Evolutionary conservation across 1,139 yeast species (phyloP).

Genomic region (Saccharomyces hybrid): DNA sequence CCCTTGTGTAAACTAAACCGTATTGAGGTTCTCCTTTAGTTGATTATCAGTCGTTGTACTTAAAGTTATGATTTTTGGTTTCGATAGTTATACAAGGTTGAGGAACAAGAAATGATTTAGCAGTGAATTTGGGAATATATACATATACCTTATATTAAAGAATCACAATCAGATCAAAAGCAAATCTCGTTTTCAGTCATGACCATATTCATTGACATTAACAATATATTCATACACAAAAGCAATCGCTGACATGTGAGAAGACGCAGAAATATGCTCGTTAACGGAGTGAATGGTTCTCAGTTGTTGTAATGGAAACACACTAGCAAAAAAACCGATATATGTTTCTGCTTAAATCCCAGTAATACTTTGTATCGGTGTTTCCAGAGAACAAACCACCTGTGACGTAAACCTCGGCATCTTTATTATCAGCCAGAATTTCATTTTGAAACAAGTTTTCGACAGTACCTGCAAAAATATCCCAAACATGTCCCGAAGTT

Average conservation of each 20-base stretch:
- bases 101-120: too few relatives aligned
- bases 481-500: slow-evolving; percentile 41
- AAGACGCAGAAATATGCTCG: slow-evolving; percentile 45
- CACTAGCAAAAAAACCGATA: slow-evolving; percentile 41
- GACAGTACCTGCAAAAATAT: slow-evolving; percentile 46
- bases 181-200: background rate
- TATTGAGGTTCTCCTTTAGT: too few relatives aligned
- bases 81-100: too few relatives aligned
- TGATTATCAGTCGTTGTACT: too few relatives aligned
- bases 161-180: background rate
- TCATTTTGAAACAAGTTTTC: slow-evolving; percentile 42
- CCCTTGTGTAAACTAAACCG: too few relatives aligned
- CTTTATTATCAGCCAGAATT: slow-evolving; percentile 25
- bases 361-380: slow-evolving; percentile 76
- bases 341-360: slow-evolving; percentile 63
- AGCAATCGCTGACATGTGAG: slow-evolving; percentile 51
- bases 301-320: slow-evolving; percentile 15
- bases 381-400: slow-evolving; percentile 72
- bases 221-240: slow-evolving; percentile 50
- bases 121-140: background rate
- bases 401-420: slow-evolving; percentile 40
- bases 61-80: too few relatives aligned
- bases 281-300: slow-evolving; percentile 48
- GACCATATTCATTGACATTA: slow-evolving; percentile 28
- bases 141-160: background rate